Evolutionary conservation across 2,329 filamentous ascomycete genomes (phyloP).

Genomic region (Nannizziopsis barbatae): DNA sequence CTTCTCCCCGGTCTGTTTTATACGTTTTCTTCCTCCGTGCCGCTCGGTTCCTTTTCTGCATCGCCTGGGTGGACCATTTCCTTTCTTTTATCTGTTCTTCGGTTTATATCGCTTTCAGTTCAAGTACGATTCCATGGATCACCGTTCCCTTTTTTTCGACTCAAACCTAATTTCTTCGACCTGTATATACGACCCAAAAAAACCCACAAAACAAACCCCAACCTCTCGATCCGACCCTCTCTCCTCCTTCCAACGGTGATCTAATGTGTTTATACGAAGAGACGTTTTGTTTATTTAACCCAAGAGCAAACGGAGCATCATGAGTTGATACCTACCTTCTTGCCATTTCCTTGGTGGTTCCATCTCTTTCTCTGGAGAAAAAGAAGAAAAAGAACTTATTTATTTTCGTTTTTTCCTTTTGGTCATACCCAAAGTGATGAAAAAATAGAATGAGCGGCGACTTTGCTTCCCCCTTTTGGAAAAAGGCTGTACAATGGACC

Average conservation of each 20-base stretch:
- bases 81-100: slow-evolving; percentile 9
- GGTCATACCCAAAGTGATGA: slow-evolving; percentile 13
- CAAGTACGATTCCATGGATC: slow-evolving; percentile 13
- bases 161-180: slow-evolving; percentile 6
- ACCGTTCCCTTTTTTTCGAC: slow-evolving; percentile 7
- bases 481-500: slow-evolving; percentile 9
- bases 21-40: slow-evolving; percentile 8
- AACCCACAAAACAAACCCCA: too few species aligned
- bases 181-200: slow-evolving; percentile 6
- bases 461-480: slow-evolving; percentile 6
- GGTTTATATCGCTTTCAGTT: slow-evolving; percentile 6
- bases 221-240: neutral
- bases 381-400: slow-evolving; percentile 6
- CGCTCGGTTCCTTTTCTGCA: slow-evolving; percentile 11
- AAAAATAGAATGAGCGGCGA: slow-evolving; percentile 16
- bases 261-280: slow-evolving; percentile 11
- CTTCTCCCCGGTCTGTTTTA: slow-evolving; percentile 1
- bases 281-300: slow-evolving; percentile 8
- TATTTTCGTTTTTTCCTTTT: neutral
- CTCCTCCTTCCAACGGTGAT: slow-evolving; percentile 1
- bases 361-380: slow-evolving; percentile 7
- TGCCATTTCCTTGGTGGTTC: slow-evolving; percentile 10
- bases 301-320: slow-evolving; percentile 10
- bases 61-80: slow-evolving; percentile 12
- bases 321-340: slow-evolving; percentile 3